Evolutionary conservation across 2,329 filamentous ascomycete species (phyloP).

Genomic region (Arthrinium puccinioides): DNA sequence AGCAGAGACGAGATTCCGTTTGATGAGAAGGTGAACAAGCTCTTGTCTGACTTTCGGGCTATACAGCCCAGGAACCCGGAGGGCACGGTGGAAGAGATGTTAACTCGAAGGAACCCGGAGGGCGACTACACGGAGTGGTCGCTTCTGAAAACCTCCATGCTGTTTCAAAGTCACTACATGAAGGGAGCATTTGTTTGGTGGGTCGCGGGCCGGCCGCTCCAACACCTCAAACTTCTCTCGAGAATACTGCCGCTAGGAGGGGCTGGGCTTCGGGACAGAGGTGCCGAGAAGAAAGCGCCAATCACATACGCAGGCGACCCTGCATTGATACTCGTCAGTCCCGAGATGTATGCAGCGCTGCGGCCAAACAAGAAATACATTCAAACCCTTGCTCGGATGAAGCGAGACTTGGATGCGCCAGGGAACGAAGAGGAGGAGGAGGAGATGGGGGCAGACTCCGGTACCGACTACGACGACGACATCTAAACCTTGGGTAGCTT

Average conservation of each 20-base stretch:
- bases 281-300: neutral
- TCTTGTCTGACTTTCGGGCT: neutral
- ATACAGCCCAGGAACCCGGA: neutral
- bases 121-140: neutral
- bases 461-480: neutral
- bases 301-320: neutral
- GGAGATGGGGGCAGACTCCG: no score
- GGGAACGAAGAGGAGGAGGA: neutral
- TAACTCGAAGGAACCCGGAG: neutral
- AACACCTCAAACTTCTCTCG: neutral
- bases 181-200: neutral
- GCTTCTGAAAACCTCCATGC: conserved; percentile 1
- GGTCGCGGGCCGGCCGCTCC: conserved; percentile 1
- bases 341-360: conserved; percentile 25
- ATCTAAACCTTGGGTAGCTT: no score
- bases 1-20: neutral
- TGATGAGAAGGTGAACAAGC: neutral
- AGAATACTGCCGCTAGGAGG: neutral
- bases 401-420: neutral
- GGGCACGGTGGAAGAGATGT: neutral
- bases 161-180: conserved; percentile 1
- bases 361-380: conserved; percentile 24
- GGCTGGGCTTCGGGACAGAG: neutral
- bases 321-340: neutral
- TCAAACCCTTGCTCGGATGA: neutral